These are phyloP conservation scores for Stellera chamaejasme DNA, from an alignment of 345 rosid species.

Conservation along the genomic window DNA sequence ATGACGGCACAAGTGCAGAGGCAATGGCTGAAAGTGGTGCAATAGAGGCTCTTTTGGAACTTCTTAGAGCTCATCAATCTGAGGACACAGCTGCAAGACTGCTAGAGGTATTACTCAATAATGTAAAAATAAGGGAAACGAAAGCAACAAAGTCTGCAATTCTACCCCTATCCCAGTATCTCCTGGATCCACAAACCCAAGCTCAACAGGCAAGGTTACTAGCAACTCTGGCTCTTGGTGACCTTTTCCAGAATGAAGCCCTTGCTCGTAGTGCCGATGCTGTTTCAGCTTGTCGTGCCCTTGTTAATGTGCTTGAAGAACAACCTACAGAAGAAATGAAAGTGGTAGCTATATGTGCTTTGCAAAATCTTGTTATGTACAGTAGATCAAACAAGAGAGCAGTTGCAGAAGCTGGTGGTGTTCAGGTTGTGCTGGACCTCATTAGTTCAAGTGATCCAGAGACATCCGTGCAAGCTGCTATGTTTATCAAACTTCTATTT, in stretches of 20 bases:
- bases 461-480: constrained; percentile 96
- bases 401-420: constrained; percentile 99
- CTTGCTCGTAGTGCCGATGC: constrained; percentile 97
- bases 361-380: constrained; percentile 95
- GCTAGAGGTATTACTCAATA: constrained; percentile 87
- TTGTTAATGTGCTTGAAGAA: constrained; percentile 95
- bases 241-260: constrained; percentile 91
- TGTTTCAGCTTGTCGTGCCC: constrained; percentile 93
- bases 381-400: constrained; percentile 98
- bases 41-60: constrained; percentile 94
- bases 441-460: constrained; percentile 94
- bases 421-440: constrained; percentile 91
- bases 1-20: constrained; percentile 92
- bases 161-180: constrained; percentile 86
- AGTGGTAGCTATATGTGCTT: constrained; percentile 95
- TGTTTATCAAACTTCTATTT: constrained; percentile 91
- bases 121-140: constrained; percentile 91
- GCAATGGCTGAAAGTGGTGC: constrained; percentile 99
- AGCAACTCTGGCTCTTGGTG: constrained; percentile 95
- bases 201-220: constrained; percentile 88
- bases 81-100: constrained; percentile 97
- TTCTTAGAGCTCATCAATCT: constrained; percentile 87
- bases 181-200: constrained; percentile 98
- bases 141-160: constrained; percentile 90
- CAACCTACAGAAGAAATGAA: constrained; percentile 99